Base-by-base conservation (phyloP, 2,329 filamentous ascomycete species). In the Mycosphaerella sp. region DNA sequence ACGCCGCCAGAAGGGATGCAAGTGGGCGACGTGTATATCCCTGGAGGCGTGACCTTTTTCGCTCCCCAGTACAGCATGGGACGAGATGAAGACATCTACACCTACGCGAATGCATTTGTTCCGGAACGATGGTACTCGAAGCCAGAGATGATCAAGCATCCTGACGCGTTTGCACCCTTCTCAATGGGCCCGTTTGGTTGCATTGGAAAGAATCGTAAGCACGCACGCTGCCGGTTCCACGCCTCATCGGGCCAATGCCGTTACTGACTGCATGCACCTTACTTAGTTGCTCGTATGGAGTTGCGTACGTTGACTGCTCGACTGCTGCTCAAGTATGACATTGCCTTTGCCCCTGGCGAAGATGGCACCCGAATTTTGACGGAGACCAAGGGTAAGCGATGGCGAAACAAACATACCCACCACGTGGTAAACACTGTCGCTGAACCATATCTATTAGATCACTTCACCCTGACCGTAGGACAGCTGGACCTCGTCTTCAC, bases 1-100 rank as follows among this genome's bases (percentile, higher is more conserved):
- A 74, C 72, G 2, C 71, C 71, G 12, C 38, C 66, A 36, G 61
- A 70, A 51, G 73, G 73, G 14, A 57, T 72, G 32, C 58, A 58
- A 14, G 62, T 73, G 34, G 71, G 64, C n/a, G 66, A 64, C 12
- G 61, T 59, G 1, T 69, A 62, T 52, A 66, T 73, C 3, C 70
- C 71, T 0, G 70, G 70, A 3, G 42, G 48, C 11, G 53, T 57
- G 1, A 39, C 52, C 1, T 61, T 60, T 45, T 55, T 53, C 31
- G 59, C 56, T 31, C 62, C 62, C 14, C 48, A 55, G 49, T 64
- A 57, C 44, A 51, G 55, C 9, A 62, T 64, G 56, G 62, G 63
- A 4, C 51, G 63, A 46, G 61, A 64, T 36, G 60, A 66, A 40
- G 53, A 61, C n/a, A 59, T 60, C 52, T 72, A 69, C 55, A 55